A percentile compares a stretch with the other conserved stretches of the same genome.
These are phyloP conservation scores for Colletotrichum truncatum DNA, from an alignment of 2,329 filamentous ascomycete species.

Conservation along the genomic window DNA sequence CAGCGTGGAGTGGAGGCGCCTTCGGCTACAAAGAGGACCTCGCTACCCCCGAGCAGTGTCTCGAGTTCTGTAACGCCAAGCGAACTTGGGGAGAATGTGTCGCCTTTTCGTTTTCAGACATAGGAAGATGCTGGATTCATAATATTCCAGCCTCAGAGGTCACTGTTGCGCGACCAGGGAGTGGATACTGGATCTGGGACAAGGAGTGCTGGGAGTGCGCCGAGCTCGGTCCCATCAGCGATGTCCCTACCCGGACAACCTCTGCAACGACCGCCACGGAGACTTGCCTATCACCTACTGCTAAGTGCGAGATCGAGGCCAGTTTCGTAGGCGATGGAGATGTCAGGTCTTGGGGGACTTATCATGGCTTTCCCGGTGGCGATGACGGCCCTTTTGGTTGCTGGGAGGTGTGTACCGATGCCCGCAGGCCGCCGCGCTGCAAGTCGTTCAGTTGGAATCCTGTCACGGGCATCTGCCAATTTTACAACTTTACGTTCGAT, in stretches of 20 bases:
- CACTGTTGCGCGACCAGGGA: not conserved
- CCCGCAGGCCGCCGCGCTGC: not conserved
- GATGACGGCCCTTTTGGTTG: not conserved
- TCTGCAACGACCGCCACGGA: not conserved
- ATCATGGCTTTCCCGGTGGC: no score
- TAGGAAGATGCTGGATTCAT: not conserved
- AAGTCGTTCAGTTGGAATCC: not conserved
- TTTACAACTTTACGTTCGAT: not conserved
- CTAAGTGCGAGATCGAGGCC: not conserved
- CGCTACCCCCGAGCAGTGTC: not conserved
- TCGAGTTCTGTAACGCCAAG: not conserved
- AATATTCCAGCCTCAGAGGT: not conserved
- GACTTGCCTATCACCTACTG: not conserved
- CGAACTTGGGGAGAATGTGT: not conserved
- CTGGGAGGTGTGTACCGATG: not conserved
- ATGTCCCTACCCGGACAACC: not conserved
- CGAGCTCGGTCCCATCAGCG: not conserved
- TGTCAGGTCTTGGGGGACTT: not conserved
- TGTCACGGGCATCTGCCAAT: not conserved
- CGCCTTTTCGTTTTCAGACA: not conserved
- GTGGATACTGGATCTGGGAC: not conserved
- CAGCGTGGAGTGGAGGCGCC: not conserved
- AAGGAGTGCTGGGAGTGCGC: constrained; percentile 7
- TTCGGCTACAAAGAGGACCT: not conserved
- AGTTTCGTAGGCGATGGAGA: not conserved